Conservation (phyloP, 805 yeast genomes). For the Saccharomycopsis javanensis region DNA sequence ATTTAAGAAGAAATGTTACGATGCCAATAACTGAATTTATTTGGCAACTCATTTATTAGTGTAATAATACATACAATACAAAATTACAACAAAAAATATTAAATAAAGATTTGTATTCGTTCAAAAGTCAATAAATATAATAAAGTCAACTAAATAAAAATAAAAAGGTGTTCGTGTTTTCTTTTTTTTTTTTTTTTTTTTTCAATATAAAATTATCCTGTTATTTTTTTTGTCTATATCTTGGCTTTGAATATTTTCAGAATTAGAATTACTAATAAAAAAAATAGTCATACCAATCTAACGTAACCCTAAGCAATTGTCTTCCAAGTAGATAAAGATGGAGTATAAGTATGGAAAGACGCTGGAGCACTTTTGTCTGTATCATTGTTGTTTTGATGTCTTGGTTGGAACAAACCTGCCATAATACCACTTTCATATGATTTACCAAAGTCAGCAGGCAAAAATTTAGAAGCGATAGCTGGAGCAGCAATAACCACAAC, state of each 20-base stretch:
- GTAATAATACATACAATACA: not conserved
- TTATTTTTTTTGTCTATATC: not conserved
- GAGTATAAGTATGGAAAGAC: conserved; percentile 37
- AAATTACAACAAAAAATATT: not conserved
- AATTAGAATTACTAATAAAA: not conserved
- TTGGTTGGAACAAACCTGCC: conserved; percentile 49
- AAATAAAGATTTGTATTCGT: not conserved
- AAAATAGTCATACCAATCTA: not conserved
- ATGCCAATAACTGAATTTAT: not conserved
- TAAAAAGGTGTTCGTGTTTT: not conserved
- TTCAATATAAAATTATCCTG: not conserved
- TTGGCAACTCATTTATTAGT: too few relatives aligned
- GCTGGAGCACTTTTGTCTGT: conserved; percentile 35
- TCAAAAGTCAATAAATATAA: not conserved
- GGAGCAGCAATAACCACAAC: conserved; percentile 40
- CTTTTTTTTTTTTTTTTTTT: not conserved
- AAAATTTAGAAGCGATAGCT: conserved; percentile 27
- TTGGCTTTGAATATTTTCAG: not conserved
- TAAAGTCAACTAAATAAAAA: not conserved
- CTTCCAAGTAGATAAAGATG: conserved; percentile 44
- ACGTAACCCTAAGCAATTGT: conserved; percentile 33
- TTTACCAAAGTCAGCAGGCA: conserved; percentile 22
- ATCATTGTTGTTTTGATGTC: conserved; percentile 51
- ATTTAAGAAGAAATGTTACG: not conserved
- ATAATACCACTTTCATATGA: conserved; percentile 22